phyloP scores from a whole-genome alignment of 345 rosid species.

The Angophora floribunda region DNA sequence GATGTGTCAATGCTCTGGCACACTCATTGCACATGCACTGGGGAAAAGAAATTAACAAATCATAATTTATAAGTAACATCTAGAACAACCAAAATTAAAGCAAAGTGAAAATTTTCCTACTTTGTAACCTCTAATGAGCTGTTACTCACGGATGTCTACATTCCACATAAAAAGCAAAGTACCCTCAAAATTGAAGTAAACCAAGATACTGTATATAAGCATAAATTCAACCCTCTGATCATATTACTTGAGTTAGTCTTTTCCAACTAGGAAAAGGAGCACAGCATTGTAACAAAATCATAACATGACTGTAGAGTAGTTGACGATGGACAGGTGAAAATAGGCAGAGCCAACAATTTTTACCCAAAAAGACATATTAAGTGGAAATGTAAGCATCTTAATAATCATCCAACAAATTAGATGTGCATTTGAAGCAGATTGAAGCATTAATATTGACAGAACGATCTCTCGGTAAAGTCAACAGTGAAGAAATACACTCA shows the following conservation, averaged over 20 bases:
- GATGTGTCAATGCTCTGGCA: conserved; percentile 71
- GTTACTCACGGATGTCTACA: background rate
- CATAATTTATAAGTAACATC: background rate
- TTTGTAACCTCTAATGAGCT: background rate
- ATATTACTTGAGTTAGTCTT: background rate
- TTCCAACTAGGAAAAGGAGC: background rate
- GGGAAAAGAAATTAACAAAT: conserved; percentile 3
- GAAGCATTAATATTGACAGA: background rate
- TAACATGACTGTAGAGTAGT: background rate
- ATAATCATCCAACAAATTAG: background rate
- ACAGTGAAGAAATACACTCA: background rate
- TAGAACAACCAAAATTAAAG: background rate
- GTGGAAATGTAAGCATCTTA: background rate
- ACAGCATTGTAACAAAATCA: background rate
- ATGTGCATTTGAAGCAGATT: background rate
- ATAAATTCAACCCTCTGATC: background rate
- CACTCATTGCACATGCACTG: conserved; percentile 87
- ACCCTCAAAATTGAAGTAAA: background rate
- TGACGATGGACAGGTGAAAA: background rate
- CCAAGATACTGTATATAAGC: background rate
- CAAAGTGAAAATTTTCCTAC: background rate
- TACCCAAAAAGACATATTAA: background rate
- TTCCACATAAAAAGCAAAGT: background rate
- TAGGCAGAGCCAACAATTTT: background rate
- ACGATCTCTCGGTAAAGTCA: background rate